Conservation (phyloP, 2,329 filamentous ascomycete genomes). For the Aureobasidium leucospermi region DNA sequence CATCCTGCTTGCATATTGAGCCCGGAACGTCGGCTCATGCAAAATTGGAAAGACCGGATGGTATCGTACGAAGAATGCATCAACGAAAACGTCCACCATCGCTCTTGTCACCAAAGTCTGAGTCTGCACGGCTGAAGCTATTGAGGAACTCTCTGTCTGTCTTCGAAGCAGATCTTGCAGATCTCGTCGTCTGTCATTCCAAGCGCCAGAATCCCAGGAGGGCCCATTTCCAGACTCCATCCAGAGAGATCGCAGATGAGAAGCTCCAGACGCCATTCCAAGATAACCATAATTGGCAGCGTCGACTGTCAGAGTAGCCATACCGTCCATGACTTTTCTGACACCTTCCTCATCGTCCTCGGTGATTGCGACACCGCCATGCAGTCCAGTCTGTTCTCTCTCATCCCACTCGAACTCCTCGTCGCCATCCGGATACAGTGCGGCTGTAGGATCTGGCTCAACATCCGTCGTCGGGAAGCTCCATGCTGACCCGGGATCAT, state of each 20-base stretch:
- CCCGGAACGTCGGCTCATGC: constrained; percentile 41
- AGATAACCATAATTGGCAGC: constrained; percentile 38
- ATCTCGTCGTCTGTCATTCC: background rate
- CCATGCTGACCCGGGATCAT: background rate
- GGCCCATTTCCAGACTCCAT: constrained; percentile 9
- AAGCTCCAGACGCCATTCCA: constrained; percentile 23
- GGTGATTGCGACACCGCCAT: background rate
- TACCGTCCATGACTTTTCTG: constrained; percentile 21
- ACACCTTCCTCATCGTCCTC: constrained; percentile 7
- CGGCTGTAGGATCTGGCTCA: background rate
- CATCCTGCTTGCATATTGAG: constrained; percentile 40
- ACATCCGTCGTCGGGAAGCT: background rate
- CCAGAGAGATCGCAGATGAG: constrained; percentile 9
- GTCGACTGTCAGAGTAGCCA: constrained; percentile 28
- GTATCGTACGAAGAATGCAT: constrained; percentile 42
- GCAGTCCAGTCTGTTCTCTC: constrained; percentile 9
- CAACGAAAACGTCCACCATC: constrained; percentile 9
- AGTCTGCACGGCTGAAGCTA: constrained; percentile 1
- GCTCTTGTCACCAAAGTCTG: constrained; percentile 6
- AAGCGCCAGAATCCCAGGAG: constrained; percentile 3
- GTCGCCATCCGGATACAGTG: background rate
- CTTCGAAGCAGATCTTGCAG: background rate
- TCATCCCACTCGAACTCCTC: constrained; percentile 14
- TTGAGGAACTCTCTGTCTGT: constrained; percentile 1
- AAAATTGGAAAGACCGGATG: constrained; percentile 42